phyloP scores from a whole-genome alignment of 1,139 yeast genomes.

The Lodderomyces beijingensis region DNA sequence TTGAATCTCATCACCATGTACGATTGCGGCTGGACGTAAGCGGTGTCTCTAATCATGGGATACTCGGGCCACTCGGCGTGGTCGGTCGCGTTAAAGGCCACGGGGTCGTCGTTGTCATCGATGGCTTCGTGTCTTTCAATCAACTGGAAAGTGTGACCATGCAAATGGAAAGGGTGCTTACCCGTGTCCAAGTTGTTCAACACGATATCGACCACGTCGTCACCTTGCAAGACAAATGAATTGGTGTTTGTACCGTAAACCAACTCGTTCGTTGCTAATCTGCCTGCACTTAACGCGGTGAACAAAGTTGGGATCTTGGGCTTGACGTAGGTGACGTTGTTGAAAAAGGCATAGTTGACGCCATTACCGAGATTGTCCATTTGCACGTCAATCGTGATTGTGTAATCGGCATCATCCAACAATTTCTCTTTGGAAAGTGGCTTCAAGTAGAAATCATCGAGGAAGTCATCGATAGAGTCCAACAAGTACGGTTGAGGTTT shows the following conservation, averaged over 20 bases:
- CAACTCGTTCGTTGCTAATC: constrained; percentile 39
- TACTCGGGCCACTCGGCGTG: constrained; percentile 55
- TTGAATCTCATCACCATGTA: constrained; percentile 61
- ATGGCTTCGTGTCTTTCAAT: constrained; percentile 54
- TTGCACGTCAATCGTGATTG: constrained; percentile 52
- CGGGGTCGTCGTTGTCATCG: constrained; percentile 50
- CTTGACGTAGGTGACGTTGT: constrained; percentile 55
- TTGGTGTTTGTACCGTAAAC: constrained; percentile 70
- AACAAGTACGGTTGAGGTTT: constrained; percentile 19
- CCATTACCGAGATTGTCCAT: constrained; percentile 74
- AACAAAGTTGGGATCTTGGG: constrained; percentile 68
- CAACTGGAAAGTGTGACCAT: constrained; percentile 81
- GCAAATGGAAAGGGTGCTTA: constrained; percentile 90
- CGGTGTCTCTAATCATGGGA: constrained; percentile 66
- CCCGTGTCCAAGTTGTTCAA: constrained; percentile 77
- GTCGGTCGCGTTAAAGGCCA: constrained; percentile 42
- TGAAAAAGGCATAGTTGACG: constrained; percentile 71
- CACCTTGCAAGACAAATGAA: constrained; percentile 54
- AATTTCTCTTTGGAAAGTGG: constrained; percentile 42
- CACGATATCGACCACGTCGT: constrained; percentile 66
- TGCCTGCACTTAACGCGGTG: constrained; percentile 50
- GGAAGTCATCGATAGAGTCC: constrained; percentile 22
- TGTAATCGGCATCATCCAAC: constrained; percentile 56
- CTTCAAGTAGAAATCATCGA: constrained; percentile 54
- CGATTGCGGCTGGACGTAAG: constrained; percentile 60